phyloP scores from a whole-genome alignment of 176 grass and related monocot species.

The Carex parvula region DNA sequence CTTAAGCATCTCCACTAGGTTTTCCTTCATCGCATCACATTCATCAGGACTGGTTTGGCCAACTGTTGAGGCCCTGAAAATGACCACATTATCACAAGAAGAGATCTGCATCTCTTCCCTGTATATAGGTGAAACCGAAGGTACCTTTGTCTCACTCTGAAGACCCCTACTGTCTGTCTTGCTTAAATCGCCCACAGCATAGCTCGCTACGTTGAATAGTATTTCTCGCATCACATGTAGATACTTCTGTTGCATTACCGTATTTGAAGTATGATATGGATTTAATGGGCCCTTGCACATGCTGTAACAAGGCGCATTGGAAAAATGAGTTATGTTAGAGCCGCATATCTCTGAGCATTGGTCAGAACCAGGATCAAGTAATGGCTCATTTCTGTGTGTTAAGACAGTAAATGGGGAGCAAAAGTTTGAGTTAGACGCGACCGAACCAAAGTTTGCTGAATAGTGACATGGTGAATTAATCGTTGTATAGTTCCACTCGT shows the following conservation, averaged over 20 bases:
- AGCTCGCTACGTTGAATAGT: conserved; percentile 47
- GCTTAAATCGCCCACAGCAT: conserved; percentile 39
- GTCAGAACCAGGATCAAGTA: conserved; percentile 42
- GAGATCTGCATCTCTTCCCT: conserved; percentile 19
- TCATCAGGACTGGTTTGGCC: conserved; percentile 22
- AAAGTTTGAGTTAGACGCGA: conserved; percentile 29
- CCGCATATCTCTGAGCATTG: conserved; percentile 52
- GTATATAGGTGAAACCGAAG: conserved; percentile 29
- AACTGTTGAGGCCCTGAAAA: not conserved
- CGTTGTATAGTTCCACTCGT: not conserved
- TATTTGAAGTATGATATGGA: conserved; percentile 39
- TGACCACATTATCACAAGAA: conserved; percentile 28
- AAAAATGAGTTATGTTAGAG: conserved; percentile 46
- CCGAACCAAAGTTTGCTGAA: not conserved
- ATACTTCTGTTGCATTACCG: conserved; percentile 45
- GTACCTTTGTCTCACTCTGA: conserved; percentile 23
- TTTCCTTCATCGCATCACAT: conserved; percentile 32
- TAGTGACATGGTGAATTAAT: not conserved
- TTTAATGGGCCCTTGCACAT: conserved; percentile 23
- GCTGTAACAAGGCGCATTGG: not conserved
- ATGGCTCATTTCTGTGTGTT: conserved; percentile 42
- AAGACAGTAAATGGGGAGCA: conserved; percentile 15
- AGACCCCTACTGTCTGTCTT: conserved; percentile 9
- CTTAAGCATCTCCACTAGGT: conserved; percentile 56
- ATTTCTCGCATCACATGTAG: conserved; percentile 49